Percentiles rank a stretch among this genome's conserved stretches.
phyloP scores from a whole-genome alignment of 805 yeast genomes.

The Debaryomyces hansenii region DNA sequence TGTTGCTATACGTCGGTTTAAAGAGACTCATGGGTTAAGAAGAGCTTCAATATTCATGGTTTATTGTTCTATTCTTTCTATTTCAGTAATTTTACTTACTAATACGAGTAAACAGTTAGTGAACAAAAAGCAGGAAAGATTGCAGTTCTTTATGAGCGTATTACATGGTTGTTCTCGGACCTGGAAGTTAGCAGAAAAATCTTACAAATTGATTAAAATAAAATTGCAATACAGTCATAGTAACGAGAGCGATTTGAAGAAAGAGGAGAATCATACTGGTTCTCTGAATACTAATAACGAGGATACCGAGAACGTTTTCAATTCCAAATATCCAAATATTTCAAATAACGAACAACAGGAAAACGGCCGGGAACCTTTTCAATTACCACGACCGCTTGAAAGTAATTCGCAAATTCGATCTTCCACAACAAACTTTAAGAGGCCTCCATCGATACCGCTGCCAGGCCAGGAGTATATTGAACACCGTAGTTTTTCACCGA shows the following conservation, averaged over 20 bases:
- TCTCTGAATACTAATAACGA: background rate
- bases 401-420: background rate
- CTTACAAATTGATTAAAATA: slow-evolving; percentile 39
- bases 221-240: slow-evolving; percentile 24
- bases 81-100: slow-evolving; percentile 40
- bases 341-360: background rate
- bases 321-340: background rate
- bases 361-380: background rate
- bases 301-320: background rate
- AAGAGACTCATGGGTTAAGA: slow-evolving; percentile 37
- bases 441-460: background rate
- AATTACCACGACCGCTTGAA: background rate
- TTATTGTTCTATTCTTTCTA: slow-evolving; percentile 47
- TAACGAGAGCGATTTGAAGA: background rate
- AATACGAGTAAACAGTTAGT: slow-evolving; percentile 26
- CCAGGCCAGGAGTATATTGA: background rate
- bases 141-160: slow-evolving; percentile 41
- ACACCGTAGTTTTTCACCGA: background rate
- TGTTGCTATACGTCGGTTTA: slow-evolving; percentile 37
- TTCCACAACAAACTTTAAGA: background rate
- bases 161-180: slow-evolving; percentile 43
- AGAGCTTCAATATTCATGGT: slow-evolving; percentile 48
- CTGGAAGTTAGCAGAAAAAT: slow-evolving; percentile 49
- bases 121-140: slow-evolving; percentile 23
- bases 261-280: background rate